Evolutionary conservation across 257 asterid genomes (phyloP).

Genomic region (Ligustrum vulgare): DNA sequence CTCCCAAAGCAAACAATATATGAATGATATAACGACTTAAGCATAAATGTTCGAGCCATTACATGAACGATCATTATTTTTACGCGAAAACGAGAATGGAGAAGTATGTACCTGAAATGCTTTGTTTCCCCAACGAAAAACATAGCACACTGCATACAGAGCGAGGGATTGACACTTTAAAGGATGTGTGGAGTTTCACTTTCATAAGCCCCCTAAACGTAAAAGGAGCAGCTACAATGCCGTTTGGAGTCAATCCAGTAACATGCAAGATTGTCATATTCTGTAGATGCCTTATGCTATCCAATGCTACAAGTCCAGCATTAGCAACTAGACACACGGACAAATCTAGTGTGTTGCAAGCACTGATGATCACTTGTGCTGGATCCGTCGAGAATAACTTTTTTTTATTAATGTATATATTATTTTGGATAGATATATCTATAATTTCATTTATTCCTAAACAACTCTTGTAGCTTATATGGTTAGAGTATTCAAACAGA

Average conservation of each 20-base stretch:
- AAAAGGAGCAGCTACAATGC: constrained; percentile 30
- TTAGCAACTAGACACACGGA: constrained; percentile 37
- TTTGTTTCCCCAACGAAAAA: constrained; percentile 41
- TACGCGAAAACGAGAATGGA: background rate
- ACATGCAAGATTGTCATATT: constrained; percentile 33
- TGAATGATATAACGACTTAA: no score
- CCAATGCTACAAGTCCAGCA: constrained; percentile 33
- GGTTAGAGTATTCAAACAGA: no score
- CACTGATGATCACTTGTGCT: no score
- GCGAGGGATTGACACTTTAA: constrained; percentile 24
- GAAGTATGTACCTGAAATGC: constrained; percentile 13
- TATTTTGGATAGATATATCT: no score
- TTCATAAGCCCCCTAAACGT: constrained; percentile 34
- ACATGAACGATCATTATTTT: background rate
- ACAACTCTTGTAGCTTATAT: no score
- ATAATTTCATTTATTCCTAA: no score
- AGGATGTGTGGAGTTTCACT: constrained; percentile 29
- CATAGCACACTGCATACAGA: constrained; percentile 17
- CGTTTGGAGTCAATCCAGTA: constrained; percentile 26
- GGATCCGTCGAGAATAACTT: no score
- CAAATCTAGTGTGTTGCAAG: no score
- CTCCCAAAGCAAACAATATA: background rate
- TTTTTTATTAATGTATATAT: no score
- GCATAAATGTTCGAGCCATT: background rate
- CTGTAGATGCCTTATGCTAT: constrained; percentile 29